Conservation (phyloP, 345 rosid genomes). For the Eucalyptus erythrocorys region DNA sequence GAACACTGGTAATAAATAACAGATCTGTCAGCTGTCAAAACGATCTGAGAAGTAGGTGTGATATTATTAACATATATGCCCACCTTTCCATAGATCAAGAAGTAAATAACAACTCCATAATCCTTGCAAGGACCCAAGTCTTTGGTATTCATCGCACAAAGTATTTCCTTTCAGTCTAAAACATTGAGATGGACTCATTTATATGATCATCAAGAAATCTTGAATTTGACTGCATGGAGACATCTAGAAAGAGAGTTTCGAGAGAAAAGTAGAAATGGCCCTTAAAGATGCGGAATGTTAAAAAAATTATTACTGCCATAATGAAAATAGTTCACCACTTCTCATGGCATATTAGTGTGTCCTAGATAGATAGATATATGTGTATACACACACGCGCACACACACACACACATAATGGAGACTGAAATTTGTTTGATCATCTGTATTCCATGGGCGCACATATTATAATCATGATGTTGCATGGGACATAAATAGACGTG, state of each 20-base stretch:
- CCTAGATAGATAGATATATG: not conserved
- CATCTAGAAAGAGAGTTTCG: not conserved
- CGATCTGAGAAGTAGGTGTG: not conserved
- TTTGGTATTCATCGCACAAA: not conserved
- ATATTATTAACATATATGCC: not conserved
- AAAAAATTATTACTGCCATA: not conserved
- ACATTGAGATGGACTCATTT: not conserved
- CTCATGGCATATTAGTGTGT: not conserved
- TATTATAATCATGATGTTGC: not conserved
- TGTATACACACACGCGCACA: accelerated
- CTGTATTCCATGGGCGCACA: not conserved
- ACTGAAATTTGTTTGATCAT: not conserved
- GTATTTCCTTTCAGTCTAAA: not conserved
- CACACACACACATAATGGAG: accelerated
- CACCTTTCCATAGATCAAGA: not conserved
- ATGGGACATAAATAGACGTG: not conserved
- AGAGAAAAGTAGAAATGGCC: not conserved
- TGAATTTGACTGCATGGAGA: not conserved
- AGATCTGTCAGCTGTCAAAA: not conserved
- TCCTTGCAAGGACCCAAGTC: not conserved
- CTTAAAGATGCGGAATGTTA: not conserved
- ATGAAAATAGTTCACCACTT: not conserved
- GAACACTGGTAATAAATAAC: not conserved
- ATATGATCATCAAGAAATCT: not conserved
- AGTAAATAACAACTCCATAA: not conserved